Percentiles rank a stretch among this genome's conserved stretches.
phyloP scores from a whole-genome alignment of 495 filamentous ascomycete species.

The Talaromyces proteolyticus region DNA sequence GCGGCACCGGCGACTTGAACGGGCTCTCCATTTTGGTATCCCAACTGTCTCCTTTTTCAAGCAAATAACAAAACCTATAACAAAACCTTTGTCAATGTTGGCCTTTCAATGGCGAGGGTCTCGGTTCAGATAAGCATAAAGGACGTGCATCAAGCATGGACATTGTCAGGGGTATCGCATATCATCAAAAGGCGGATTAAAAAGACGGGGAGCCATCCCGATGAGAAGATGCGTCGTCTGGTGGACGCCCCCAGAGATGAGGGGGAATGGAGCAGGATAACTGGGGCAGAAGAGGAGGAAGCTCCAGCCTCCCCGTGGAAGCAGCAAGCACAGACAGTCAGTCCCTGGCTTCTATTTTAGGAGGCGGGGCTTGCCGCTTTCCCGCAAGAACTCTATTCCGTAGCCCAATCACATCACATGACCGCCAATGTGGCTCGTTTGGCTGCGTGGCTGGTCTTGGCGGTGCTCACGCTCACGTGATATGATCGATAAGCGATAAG shows the following conservation, averaged over 20 bases:
- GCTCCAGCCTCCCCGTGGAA: not conserved
- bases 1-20: conserved; percentile 10
- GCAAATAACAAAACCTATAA: too few relatives aligned
- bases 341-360: conserved; percentile 5
- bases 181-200: too few relatives aligned
- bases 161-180: conserved; percentile 1
- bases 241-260: not conserved
- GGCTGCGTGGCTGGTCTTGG: not conserved
- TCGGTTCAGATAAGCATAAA: not conserved
- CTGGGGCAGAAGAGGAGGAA: not conserved
- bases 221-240: too few relatives aligned
- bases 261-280: not conserved
- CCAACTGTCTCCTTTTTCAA: not conserved
- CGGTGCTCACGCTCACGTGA: not conserved
- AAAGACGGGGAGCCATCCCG: too few relatives aligned
- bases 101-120: too few relatives aligned
- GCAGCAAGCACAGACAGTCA: not conserved
- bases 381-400: not conserved
- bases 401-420: not conserved
- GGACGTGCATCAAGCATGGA: too few relatives aligned
- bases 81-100: too few relatives aligned
- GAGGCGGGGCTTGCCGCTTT: conserved; percentile 8
- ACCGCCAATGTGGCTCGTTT: not conserved
- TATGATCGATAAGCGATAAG: not conserved
- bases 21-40: not conserved